These are phyloP conservation scores for Ophiostoma sp. DNA, from an alignment of 2,329 filamentous ascomycete species.

Conservation along the genomic window DNA sequence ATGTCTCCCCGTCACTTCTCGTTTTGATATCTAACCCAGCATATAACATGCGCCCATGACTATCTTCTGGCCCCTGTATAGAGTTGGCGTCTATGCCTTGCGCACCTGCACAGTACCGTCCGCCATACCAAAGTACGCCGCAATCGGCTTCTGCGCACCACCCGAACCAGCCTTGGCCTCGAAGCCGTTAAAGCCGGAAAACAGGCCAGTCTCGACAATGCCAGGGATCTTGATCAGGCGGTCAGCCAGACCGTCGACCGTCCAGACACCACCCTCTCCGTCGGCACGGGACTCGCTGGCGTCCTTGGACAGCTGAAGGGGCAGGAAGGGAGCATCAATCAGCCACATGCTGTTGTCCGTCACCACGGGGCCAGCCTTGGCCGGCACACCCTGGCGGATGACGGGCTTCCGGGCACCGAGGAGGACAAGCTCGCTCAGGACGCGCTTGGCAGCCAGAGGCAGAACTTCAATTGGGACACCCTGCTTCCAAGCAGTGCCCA, in stretches of 20 bases:
- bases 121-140: conserved; percentile 91
- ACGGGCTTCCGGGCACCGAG: conserved; percentile 72
- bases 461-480: conserved; percentile 91
- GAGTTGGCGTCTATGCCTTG: conserved; percentile 22
- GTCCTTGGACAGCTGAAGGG: conserved; percentile 65
- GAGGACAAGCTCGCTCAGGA: conserved; percentile 68
- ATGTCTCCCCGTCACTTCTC: not conserved
- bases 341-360: conserved; percentile 88
- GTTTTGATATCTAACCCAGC: not conserved
- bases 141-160: conserved; percentile 85
- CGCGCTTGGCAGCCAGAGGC: conserved; percentile 75
- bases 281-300: conserved; percentile 39
- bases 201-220: conserved; percentile 89
- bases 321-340: conserved; percentile 85
- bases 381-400: conserved; percentile 68
- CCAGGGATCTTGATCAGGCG: conserved; percentile 80
- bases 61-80: not conserved
- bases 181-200: conserved; percentile 76
- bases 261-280: conserved; percentile 70
- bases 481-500: conserved; percentile 75
- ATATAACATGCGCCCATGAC: not conserved
- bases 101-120: conserved; percentile 66
- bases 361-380: conserved; percentile 74
- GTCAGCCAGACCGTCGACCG: conserved; percentile 71
- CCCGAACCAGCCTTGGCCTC: conserved; percentile 59